A percentile compares a stretch with the other conserved stretches of the same genome.
Evolutionary conservation across 768 basidiomycete genomes (phyloP).

Genomic region (Amanita brunnescens): DNA sequence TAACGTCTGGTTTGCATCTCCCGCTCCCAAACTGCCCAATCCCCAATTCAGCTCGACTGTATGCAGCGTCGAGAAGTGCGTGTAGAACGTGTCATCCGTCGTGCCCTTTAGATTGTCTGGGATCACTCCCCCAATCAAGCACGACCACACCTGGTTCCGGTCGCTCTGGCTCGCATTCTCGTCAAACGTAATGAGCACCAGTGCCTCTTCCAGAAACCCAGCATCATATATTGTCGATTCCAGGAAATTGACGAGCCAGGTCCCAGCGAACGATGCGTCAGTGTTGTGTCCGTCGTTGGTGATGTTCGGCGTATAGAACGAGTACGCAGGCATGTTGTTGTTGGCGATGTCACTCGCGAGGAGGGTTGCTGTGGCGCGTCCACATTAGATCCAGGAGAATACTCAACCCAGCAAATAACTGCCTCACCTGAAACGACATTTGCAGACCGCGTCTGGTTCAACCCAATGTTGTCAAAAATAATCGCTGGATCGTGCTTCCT

Average conservation of each 20-base stretch:
- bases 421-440: constrained; percentile 57
- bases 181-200: constrained; percentile 57
- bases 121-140: constrained; percentile 37
- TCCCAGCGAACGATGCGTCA: constrained; percentile 33
- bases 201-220: constrained; percentile 40
- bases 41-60: constrained; percentile 56
- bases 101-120: constrained; percentile 33
- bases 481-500: constrained; percentile 33
- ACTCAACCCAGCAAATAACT: constrained; percentile 12
- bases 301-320: constrained; percentile 56
- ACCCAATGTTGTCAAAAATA: constrained; percentile 42
- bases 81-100: constrained; percentile 46
- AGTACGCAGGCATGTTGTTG: constrained; percentile 46
- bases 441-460: constrained; percentile 28
- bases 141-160: constrained; percentile 38
- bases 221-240: constrained; percentile 39
- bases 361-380: neutral
- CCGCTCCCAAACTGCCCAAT: constrained; percentile 49
- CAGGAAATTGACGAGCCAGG: constrained; percentile 44
- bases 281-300: constrained; percentile 57
- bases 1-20: constrained; percentile 35
- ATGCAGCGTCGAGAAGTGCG: constrained; percentile 49
- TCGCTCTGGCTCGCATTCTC: constrained; percentile 34
- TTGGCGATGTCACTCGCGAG: constrained; percentile 45
- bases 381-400: too few species aligned